Conservation (phyloP, 129 eudicot genomes). For the Helianthus annuus region DNA sequence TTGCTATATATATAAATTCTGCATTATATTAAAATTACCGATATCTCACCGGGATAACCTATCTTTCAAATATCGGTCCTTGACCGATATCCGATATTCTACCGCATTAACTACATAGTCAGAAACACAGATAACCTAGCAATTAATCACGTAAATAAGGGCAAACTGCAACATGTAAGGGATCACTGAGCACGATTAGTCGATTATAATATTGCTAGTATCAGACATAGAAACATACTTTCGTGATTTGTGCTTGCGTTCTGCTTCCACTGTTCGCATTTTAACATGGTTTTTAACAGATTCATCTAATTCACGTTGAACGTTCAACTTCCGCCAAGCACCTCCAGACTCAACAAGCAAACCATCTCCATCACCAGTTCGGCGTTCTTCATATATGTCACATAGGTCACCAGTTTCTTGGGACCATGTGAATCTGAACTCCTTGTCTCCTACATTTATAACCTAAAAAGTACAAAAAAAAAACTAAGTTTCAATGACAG, state of each 20-base stretch:
- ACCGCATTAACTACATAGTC: not conserved
- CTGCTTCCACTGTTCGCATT: conserved; percentile 88
- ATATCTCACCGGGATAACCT: too few relatives aligned
- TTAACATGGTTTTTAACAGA: conserved; percentile 78
- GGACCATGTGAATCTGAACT: conserved; percentile 86
- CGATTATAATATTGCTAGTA: conserved; percentile 8
- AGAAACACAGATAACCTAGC: conserved; percentile 1
- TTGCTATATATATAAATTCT: too few relatives aligned
- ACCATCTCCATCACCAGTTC: conserved; percentile 81
- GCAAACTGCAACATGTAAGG: conserved; percentile 24
- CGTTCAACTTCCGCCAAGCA: conserved; percentile 87
- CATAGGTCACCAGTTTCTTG: conserved; percentile 76
- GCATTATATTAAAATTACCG: too few relatives aligned
- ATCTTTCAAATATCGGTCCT: too few relatives aligned
- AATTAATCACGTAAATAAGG: conserved; percentile 10
- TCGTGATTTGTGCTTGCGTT: conserved; percentile 68
- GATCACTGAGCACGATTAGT: not conserved
- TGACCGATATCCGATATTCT: too few relatives aligned
- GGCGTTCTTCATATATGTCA: conserved; percentile 87
- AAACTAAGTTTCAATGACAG: not conserved
- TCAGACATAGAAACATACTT: conserved; percentile 58
- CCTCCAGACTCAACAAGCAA: conserved; percentile 89
- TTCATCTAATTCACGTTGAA: conserved; percentile 81
- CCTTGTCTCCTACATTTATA: conserved; percentile 88
- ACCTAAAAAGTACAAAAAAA: conserved; percentile 44